Evolutionary conservation across 176 grass and related monocot genomes (phyloP).

Genomic region (Avena atlantica): DNA sequence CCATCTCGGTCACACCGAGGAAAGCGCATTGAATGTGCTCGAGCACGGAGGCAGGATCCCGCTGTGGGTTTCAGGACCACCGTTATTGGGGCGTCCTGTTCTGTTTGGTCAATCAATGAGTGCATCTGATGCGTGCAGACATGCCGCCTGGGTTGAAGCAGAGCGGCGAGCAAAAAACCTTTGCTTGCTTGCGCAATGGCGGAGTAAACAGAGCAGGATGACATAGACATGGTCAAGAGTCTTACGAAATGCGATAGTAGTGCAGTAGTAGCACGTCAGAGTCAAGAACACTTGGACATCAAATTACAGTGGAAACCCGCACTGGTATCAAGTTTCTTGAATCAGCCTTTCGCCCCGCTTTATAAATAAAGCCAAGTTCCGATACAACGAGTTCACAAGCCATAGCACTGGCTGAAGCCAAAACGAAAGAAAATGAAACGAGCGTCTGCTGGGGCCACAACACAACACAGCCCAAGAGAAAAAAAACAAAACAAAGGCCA

Average conservation of each 20-base stretch:
- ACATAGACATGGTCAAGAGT: background rate
- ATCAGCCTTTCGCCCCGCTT: too few species aligned
- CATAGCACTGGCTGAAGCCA: too few species aligned
- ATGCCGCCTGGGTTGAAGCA: slow-evolving; percentile 41
- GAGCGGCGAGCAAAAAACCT: background rate
- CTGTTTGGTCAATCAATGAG: slow-evolving; percentile 41
- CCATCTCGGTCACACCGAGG: slow-evolving; percentile 17
- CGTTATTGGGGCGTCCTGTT: slow-evolving; percentile 13
- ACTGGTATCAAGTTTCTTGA: too few species aligned
- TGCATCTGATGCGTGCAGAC: slow-evolving; percentile 7
- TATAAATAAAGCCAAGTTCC: too few species aligned
- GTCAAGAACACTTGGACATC: background rate
- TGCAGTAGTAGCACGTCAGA: background rate
- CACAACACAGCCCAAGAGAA: too few species aligned
- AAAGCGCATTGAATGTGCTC: slow-evolving; percentile 55
- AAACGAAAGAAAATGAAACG: too few species aligned
- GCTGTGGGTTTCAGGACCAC: slow-evolving; percentile 38
- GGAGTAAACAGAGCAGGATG: background rate
- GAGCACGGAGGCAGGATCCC: slow-evolving; percentile 38
- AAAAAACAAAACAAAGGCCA: too few species aligned
- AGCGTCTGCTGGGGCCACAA: too few species aligned
- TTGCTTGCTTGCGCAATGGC: slow-evolving; percentile 1
- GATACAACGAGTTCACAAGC: too few species aligned
- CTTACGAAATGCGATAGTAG: background rate
- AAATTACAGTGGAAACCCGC: background rate